Base-by-base conservation (phyloP, 176 grass and related monocot species). In the Chrysopogon serrulatus region DNA sequence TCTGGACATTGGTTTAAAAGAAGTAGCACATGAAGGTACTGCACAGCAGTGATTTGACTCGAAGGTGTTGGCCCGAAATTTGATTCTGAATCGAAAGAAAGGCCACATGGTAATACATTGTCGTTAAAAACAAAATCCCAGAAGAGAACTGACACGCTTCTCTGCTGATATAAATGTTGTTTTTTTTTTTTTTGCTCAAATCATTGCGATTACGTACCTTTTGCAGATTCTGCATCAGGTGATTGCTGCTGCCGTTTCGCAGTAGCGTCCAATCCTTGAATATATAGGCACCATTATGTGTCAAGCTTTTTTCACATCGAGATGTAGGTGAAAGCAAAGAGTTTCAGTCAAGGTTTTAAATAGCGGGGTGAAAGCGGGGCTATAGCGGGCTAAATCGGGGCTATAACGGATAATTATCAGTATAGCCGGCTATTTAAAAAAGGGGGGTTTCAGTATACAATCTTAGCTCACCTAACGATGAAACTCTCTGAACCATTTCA, bases 381-480 rank as follows among this genome's bases (percentile, higher is more conserved):
- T n/a, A n/a, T n/a, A n/a, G n/a, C n/a, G n/a, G n/a, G n/a, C n/a
- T n/a, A n/a, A n/a, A n/a, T n/a, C n/a, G n/a, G n/a, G n/a, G n/a
- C 5, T 61, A 33, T 17, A 14, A 33, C 16, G 14, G 14, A 32
- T 32, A 65, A 16, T 2, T 14, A 6, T 31, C 2, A 16, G 10
- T 40, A 65, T 33, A 28, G 1, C 30, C 61, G 16, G 31, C 24
- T 6, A n/a, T n/a, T n/a, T n/a, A n/a, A n/a, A n/a, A n/a, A n/a
- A n/a, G n/a, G n/a, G n/a, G n/a, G n/a, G n/a, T n/a, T n/a, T n/a
- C 16, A 32, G 19, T 79, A 21, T 8, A 39, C 23, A 73, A 86
- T 31, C 30, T n/a, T 37, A 23, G 23, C 69, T 80, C 17, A 85
- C 87, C 87, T 62, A 75, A 81, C 21, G 77, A 85, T n/a, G 87